These are phyloP conservation scores for Coniophora puteana DNA, from an alignment of 1,284 basidiomycete species.

Conservation along the genomic window DNA sequence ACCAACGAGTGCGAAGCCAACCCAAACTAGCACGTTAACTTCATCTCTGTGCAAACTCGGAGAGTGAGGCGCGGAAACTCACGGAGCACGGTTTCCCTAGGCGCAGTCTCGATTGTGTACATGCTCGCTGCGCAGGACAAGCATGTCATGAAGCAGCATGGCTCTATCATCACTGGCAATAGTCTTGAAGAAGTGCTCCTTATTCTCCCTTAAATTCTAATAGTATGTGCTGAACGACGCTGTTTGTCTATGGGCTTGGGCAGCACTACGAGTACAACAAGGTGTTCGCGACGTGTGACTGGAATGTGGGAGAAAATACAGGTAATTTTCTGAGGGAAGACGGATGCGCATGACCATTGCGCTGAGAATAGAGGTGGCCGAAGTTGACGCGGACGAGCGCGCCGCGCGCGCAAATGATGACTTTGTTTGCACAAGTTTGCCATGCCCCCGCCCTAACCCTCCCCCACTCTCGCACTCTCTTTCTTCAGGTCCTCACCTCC, in stretches of 20 bases:
- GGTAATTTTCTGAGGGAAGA: too few relatives aligned
- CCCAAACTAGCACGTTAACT: conserved; percentile 75
- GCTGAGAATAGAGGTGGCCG: too few relatives aligned
- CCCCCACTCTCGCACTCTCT: too few relatives aligned
- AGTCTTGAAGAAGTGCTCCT: conserved; percentile 70
- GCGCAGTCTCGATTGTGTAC: conserved; percentile 50
- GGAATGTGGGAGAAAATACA: conserved; percentile 75
- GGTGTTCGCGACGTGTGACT: conserved; percentile 78
- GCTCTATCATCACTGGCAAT: conserved; percentile 69
- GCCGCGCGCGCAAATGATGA: too few relatives aligned
- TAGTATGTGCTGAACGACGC: too few relatives aligned
- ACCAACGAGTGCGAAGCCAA: conserved; percentile 66
- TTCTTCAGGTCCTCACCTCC: too few relatives aligned
- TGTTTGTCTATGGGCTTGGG: too few relatives aligned
- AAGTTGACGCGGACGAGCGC: too few relatives aligned
- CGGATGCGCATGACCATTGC: too few relatives aligned
- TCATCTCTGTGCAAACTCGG: conserved; percentile 45
- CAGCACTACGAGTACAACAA: conserved; percentile 71
- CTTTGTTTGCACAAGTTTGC: too few relatives aligned
- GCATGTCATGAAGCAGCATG: conserved; percentile 76
- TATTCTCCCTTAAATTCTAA: neutral
- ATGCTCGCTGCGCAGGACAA: conserved; percentile 77
- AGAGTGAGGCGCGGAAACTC: conserved; percentile 63
- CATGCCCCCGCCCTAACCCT: too few relatives aligned
- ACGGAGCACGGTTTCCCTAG: too few relatives aligned